Evolutionary conservation across 345 rosid species (phyloP), one percentile per base, ranked within the genome.

Genomic region (Sisymbrium altissimum): DNA sequence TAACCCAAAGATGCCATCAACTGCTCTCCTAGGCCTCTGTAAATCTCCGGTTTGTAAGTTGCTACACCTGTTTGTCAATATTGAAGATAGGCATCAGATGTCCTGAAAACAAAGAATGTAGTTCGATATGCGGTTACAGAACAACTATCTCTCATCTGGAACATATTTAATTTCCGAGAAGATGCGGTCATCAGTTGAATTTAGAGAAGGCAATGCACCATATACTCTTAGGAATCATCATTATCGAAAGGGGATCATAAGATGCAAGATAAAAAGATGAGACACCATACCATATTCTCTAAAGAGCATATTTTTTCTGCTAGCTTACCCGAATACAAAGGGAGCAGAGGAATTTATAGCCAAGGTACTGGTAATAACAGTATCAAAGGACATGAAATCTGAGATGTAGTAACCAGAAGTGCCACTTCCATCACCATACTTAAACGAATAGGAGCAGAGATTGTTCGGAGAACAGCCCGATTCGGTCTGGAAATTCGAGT

Each of bases 381-480:
- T 73, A 58, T 86, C 79, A 15, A 92, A 81, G 68, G 84, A 86
- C 73, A 95, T 60, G 70, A 78, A 75, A 79, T 95, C 99, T 3
- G 92, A 75, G 36, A 92, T 88, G 71, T 92, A 95, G 70, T 87
- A 86, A 29, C 99, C 99, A 13, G 93, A 84, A 30, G 97, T 86
- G 36, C 92, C 96, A 67, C 99, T 92, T 36, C 99, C 99, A 72
- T 95, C 99, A 69, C 98, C 99, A 32, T 95, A 95, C 77, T 92
- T 92, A 76, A 92, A 95, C 10, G 87, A 21, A 76, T 89, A 95
- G 43, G 85, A 70, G 64, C 99, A 95, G 12, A 78, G 84, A 73
- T 89, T 87, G 68, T 48, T 82, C 35, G 74, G 75, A 46, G 87
- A 68, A 81, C 99, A 95, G 27, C 65, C 54, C 2, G 99, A 86